phyloP scores from a whole-genome alignment of 2,329 filamentous ascomycete genomes.

The Cytospora paraplurivora region DNA sequence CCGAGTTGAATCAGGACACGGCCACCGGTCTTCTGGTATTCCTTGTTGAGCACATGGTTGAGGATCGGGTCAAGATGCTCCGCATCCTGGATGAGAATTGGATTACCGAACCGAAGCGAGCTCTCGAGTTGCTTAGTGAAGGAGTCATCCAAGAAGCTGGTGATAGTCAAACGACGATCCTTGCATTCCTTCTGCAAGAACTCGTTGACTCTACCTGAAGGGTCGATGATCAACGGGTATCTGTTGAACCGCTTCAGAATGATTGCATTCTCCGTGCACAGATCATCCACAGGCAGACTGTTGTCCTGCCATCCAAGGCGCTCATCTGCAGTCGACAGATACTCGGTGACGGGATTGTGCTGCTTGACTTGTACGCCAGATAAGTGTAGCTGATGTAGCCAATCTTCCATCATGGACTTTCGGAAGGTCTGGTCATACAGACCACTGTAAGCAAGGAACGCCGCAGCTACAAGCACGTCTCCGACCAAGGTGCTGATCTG shows the following conservation, averaged over 20 bases:
- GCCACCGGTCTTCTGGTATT: constrained; percentile 97
- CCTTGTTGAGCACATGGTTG: constrained; percentile 98
- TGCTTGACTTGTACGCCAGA: constrained; percentile 94
- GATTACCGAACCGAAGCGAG: constrained; percentile 94
- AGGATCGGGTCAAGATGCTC: constrained; percentile 96
- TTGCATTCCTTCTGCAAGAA: constrained; percentile 95
- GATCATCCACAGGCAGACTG: constrained; percentile 88
- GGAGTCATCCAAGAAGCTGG: constrained; percentile 95
- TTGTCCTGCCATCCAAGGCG: constrained; percentile 94
- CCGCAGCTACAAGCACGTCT: constrained; percentile 93
- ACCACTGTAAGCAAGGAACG: constrained; percentile 94
- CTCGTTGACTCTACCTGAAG: constrained; percentile 90
- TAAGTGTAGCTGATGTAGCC: constrained; percentile 87
- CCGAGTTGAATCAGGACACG: constrained; percentile 97
- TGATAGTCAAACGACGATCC: constrained; percentile 90
- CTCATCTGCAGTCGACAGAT: constrained; percentile 94
- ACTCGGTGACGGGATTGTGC: constrained; percentile 93
- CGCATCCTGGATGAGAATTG: constrained; percentile 96
- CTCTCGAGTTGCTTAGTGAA: constrained; percentile 98
- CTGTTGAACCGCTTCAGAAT: constrained; percentile 97
- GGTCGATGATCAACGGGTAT: constrained; percentile 97
- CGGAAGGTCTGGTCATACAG: constrained; percentile 98
- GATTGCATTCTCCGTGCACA: constrained; percentile 98
- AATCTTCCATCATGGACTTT: constrained; percentile 97
- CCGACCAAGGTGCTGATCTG: constrained; percentile 96